Conservation (phyloP, 1,284 basidiomycete species). For the Fomitopsis betulina region DNA sequence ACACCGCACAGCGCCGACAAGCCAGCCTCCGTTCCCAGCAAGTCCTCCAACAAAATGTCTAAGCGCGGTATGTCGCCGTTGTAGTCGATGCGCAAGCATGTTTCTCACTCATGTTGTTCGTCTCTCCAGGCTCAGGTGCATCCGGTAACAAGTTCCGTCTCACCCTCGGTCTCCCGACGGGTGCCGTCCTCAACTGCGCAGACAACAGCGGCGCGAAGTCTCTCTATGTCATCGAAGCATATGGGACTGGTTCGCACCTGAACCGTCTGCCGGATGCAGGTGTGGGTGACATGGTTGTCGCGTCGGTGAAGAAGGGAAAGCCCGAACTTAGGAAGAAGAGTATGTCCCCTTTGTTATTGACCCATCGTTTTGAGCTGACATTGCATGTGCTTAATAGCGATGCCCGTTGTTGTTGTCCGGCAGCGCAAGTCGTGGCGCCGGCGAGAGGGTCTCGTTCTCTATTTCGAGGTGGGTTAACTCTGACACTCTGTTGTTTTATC, state of each 20-base stretch:
- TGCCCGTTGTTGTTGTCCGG: constrained; percentile 96
- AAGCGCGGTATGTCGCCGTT: constrained; percentile 25
- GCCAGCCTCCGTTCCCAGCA: constrained; percentile 16
- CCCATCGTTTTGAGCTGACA: background rate
- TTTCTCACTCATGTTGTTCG: constrained; percentile 11
- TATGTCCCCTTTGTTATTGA: constrained; percentile 38
- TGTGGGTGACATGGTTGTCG: constrained; percentile 99
- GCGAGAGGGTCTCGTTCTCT: constrained; percentile 98
- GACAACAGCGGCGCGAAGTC: constrained; percentile 99
- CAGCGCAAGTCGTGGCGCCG: constrained; percentile 99
- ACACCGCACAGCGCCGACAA: constrained; percentile 20
- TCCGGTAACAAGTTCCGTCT: constrained; percentile 97
- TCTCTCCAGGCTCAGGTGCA: constrained; percentile 38
- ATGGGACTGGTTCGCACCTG: constrained; percentile 91
- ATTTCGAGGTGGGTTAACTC: constrained; percentile 77
- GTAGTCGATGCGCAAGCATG: background rate
- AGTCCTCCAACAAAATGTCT: constrained; percentile 29
- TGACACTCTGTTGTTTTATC: background rate
- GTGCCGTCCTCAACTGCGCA: constrained; percentile 98
- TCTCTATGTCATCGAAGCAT: constrained; percentile 87
- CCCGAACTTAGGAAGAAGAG: constrained; percentile 99
- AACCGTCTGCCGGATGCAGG: constrained; percentile 98
- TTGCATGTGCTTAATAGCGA: constrained; percentile 50
- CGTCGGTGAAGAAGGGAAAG: constrained; percentile 99
- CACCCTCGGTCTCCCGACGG: constrained; percentile 95